Evolutionary conservation across 768 basidiomycete genomes (phyloP).

Genomic region (Kwoniella dejecticola): DNA sequence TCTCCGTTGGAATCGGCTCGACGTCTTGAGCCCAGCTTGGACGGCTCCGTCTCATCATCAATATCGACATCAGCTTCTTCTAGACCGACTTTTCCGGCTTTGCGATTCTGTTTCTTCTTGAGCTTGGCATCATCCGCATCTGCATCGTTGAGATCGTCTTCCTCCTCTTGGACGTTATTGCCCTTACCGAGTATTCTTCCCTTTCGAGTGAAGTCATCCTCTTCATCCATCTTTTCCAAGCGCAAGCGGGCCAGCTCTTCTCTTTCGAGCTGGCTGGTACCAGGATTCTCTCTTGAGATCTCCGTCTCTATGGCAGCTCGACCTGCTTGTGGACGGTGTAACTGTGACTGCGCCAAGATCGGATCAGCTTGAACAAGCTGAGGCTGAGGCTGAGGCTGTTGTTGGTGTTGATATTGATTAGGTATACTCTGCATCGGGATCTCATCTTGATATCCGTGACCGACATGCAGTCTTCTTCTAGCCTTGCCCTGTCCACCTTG

Average conservation of each 20-base stretch:
- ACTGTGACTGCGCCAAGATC: background rate
- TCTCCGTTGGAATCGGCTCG: no score
- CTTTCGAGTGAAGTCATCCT: background rate
- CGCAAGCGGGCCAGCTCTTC: constrained; percentile 5
- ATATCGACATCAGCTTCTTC: no score
- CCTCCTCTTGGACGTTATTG: no score
- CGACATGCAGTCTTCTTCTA: background rate
- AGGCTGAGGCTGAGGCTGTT: constrained; percentile 3
- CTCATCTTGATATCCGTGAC: constrained; percentile 4
- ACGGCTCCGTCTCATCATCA: no score
- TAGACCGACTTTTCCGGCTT: no score
- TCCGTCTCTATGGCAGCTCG: constrained; percentile 2
- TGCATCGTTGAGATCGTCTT: no score
- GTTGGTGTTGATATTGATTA: background rate
- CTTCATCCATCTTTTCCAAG: background rate
- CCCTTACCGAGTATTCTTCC: background rate
- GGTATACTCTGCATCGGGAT: background rate
- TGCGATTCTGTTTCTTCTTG: no score
- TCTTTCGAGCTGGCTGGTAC: background rate
- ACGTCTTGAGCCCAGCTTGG: no score
- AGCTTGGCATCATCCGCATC: no score
- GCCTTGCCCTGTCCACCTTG: constrained; percentile 3
- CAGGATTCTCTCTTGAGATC: constrained; percentile 11
- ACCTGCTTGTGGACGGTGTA: background rate
- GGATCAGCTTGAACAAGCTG: background rate